Conservation (phyloP, 805 yeast species). For the Suhomyces kilbournensis region DNA sequence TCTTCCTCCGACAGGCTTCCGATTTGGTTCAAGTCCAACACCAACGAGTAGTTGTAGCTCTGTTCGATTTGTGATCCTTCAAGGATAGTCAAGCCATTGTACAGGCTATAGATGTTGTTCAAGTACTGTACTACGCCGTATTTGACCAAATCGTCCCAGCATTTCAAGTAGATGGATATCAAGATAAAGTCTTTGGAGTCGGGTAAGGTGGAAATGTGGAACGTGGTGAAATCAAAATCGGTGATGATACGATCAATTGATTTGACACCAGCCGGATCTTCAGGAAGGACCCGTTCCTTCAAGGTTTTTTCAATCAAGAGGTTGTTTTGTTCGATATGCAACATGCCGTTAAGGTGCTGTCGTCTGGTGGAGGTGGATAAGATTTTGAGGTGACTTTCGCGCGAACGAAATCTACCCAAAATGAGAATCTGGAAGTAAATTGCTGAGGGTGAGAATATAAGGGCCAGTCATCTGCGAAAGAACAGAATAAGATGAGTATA, state of each 20-base stretch:
- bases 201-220: constrained; percentile 82
- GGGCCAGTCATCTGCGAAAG: no score
- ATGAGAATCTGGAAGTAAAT: no score
- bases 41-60: constrained; percentile 79
- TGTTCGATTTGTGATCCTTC: constrained; percentile 50
- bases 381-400: background rate
- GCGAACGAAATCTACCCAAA: background rate
- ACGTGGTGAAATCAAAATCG: constrained; percentile 94
- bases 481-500: no score
- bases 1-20: constrained; percentile 43
- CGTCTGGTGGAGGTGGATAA: background rate
- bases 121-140: constrained; percentile 63
- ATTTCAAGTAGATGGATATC: constrained; percentile 69
- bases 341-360: constrained; percentile 44
- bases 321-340: constrained; percentile 83
- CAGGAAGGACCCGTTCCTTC: constrained; percentile 60
- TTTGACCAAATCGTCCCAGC: constrained; percentile 68
- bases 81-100: constrained; percentile 30
- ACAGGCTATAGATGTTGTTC: constrained; percentile 45
- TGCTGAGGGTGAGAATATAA: no score
- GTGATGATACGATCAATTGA: constrained; percentile 82
- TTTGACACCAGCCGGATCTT: constrained; percentile 27
- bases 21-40: constrained; percentile 53
- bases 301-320: constrained; percentile 78
- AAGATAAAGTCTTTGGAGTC: constrained; percentile 63